Evolutionary conservation across 352 stramenopile genomes (phyloP), one percentile per base, ranked within the genome.

Genomic region (Phytophthora pini): DNA sequence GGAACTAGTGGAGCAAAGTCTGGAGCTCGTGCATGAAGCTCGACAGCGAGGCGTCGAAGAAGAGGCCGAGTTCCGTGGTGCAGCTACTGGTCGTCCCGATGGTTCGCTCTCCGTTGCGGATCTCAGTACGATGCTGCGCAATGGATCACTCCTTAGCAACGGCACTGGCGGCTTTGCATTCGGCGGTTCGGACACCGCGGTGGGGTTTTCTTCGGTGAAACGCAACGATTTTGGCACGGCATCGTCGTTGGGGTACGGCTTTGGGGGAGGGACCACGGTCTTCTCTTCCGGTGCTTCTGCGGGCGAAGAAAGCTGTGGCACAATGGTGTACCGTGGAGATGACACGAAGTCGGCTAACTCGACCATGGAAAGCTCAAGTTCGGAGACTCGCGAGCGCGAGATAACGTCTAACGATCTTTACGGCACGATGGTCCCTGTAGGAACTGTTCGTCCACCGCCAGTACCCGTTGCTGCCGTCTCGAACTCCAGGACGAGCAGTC

Each of bases 1-100:
- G 55, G 83, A 93, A 51, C 69, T 93, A 13, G 81, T 89, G 17
- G 83, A 92, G 50, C 73, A 89, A 47, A 92, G 81, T 52, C 61
- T 88, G 10, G 82, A 93, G 52, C 73, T 89, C 6, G 66, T 94
- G 7, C 64, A 74, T 13, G 76, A 88, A 10, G 79, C 81, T 15
- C 68, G 86, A 17, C 79, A 85, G n/a, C 67, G 39, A 9, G 56
- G 72, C 15, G 60, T 66, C 13, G 76, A 90, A 59, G 81, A 89
- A 40, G 84, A 89, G 61, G 74, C 66, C 38, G 79, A 80, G 11
- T 88, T 84, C 51, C 72, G 80, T 58, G 80, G 47, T 47, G 68
- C 68, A 11, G 71, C 80, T 34, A 88, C 80, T n/a, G 82, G 80
- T 36, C 65, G 77, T 8, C 68, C 79, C 3, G 72, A 92, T 55